These are phyloP conservation scores for Fusarium nurragi DNA, from an alignment of 2,329 filamentous ascomycete genomes.

Conservation along the genomic window DNA sequence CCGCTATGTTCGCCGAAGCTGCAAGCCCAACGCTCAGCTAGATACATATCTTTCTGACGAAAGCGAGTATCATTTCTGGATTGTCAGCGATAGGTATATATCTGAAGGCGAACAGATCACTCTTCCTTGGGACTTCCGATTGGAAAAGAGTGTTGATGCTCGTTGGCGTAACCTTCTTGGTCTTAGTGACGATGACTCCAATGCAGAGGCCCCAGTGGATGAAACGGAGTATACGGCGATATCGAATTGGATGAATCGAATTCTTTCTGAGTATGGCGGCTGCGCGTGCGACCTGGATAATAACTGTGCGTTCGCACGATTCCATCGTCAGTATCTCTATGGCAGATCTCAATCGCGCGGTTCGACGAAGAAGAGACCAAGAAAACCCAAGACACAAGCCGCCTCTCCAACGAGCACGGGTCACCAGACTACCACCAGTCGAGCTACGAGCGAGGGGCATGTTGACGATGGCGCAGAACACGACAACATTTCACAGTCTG, in stretches of 20 bases:
- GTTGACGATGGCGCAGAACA: constrained; percentile 64
- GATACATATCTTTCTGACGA: constrained; percentile 84
- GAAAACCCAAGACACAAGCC: constrained; percentile 64
- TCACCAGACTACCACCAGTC: constrained; percentile 66
- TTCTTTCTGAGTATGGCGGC: constrained; percentile 80
- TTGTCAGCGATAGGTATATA: constrained; percentile 84
- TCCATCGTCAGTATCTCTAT: constrained; percentile 66
- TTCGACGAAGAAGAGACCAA: constrained; percentile 59
- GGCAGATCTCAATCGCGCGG: constrained; percentile 55
- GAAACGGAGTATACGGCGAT: constrained; percentile 69
- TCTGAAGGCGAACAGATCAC: constrained; percentile 70
- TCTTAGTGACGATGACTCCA: constrained; percentile 67
- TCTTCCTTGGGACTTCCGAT: constrained; percentile 73
- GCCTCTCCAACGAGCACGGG: constrained; percentile 71
- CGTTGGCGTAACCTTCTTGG: constrained; percentile 69
- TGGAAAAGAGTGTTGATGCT: constrained; percentile 62
- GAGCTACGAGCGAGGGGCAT: constrained; percentile 70
- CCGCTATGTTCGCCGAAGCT: constrained; percentile 92
- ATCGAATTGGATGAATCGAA: constrained; percentile 71
- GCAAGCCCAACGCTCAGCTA: constrained; percentile 86
- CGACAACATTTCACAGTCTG: constrained; percentile 58
- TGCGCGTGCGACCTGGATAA: constrained; percentile 76
- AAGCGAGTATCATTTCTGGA: constrained; percentile 90
- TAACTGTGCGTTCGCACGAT: constrained; percentile 71
- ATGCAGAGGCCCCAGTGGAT: constrained; percentile 63